phyloP scores from a whole-genome alignment of 108 stramenopile genomes.

The Aureococcus anophagefferens region DNA sequence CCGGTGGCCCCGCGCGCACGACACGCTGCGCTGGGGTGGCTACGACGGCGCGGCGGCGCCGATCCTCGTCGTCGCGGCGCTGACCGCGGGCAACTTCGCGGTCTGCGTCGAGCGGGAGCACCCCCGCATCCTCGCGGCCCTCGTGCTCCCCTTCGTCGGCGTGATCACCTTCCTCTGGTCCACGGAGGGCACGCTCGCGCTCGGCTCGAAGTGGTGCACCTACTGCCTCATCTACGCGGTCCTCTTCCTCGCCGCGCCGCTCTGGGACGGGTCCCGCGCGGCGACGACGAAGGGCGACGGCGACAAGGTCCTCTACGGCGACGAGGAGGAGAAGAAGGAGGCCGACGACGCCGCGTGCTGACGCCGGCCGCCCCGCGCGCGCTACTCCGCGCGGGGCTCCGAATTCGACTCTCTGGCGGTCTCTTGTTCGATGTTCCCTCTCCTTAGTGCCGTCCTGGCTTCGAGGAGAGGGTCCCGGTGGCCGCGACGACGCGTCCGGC shows the following conservation, averaged over 20 bases:
- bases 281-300: too few species aligned
- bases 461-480: too few species aligned
- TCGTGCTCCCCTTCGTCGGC: background rate
- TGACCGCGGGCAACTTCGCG: background rate
- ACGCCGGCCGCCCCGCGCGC: too few species aligned
- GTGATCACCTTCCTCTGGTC: background rate
- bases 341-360: too few species aligned
- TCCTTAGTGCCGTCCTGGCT: too few species aligned
- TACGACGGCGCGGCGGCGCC: background rate
- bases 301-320: too few species aligned
- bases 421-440: too few species aligned
- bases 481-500: too few species aligned
- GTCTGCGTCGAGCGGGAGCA: constrained; percentile 1
- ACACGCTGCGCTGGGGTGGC: constrained; percentile 11
- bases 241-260: too few species aligned
- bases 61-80: background rate
- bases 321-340: background rate
- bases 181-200: constrained; percentile 12
- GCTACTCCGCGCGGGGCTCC: too few species aligned
- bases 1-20: background rate
- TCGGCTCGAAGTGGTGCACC: constrained; percentile 14
- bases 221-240: constrained; percentile 11
- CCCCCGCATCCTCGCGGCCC: background rate
- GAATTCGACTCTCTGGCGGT: too few species aligned
- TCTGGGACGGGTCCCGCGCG: too few species aligned